Percentiles rank a stretch among this genome's conserved stretches.
Conservation (phyloP, 202 grass and related monocot species). For the Schoenoplectus tabernaemontani region DNA sequence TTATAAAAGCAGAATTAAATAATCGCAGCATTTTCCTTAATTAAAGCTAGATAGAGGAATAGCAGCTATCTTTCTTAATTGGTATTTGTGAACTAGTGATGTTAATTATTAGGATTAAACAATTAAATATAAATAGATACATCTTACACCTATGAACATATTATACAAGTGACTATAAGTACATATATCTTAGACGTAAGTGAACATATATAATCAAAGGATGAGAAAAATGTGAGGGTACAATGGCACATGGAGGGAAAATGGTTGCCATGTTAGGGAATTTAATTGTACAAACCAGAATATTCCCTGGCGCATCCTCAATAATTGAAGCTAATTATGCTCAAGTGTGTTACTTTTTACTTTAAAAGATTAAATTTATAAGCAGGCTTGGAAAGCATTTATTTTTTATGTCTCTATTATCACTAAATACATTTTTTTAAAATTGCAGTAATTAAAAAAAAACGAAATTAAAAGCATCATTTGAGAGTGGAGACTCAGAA, state of each 20-base stretch:
- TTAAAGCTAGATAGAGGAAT: too few relatives aligned
- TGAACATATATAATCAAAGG: neutral
- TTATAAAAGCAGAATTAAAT: neutral
- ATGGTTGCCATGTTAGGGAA: slow-evolving; percentile 14
- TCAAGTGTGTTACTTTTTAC: neutral
- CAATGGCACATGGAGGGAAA: slow-evolving; percentile 3
- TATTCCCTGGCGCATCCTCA: neutral
- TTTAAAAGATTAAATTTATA: neutral
- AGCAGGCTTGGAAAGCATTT: too few relatives aligned
- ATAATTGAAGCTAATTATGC: slow-evolving; percentile 6
- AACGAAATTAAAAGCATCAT: too few relatives aligned
- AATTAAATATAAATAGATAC: neutral
- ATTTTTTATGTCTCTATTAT: too few relatives aligned
- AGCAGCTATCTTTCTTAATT: too few relatives aligned
- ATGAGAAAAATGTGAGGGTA: neutral
- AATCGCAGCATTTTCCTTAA: too few relatives aligned
- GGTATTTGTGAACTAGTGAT: too few relatives aligned
- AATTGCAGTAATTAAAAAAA: too few relatives aligned
- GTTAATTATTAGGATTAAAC: too few relatives aligned
- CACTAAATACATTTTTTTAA: too few relatives aligned
- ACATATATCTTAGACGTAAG: too few relatives aligned
- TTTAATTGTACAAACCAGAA: neutral
- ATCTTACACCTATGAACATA: neutral
- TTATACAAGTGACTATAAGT: neutral
- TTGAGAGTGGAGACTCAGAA: too few relatives aligned